Percentiles rank a stretch among this genome's conserved stretches.
Conservation (phyloP, 2,329 filamentous ascomycete genomes). For the Aspergillus sergii region DNA sequence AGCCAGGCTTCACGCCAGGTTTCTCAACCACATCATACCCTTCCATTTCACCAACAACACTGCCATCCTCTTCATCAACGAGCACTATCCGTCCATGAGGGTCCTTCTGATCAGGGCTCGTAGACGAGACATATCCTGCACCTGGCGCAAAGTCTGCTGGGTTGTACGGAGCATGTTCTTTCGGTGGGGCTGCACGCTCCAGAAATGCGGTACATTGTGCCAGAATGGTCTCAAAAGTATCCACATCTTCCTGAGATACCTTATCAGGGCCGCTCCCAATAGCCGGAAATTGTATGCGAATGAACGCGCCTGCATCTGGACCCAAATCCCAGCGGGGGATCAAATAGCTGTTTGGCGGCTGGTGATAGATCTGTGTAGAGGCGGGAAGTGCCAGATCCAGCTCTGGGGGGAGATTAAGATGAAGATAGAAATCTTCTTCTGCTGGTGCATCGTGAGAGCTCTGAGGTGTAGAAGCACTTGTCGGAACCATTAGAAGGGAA, state of each 20-base stretch:
- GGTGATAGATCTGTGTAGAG: slow-evolving; percentile 96
- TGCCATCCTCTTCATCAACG: slow-evolving; percentile 93
- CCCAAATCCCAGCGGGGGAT: slow-evolving; percentile 95
- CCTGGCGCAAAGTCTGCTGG: slow-evolving; percentile 79
- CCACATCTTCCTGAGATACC: slow-evolving; percentile 84
- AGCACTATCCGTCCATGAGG: slow-evolving; percentile 79
- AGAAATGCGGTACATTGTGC: slow-evolving; percentile 97
- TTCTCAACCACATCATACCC: slow-evolving; percentile 81
- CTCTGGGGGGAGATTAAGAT: slow-evolving; percentile 91
- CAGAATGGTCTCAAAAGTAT: slow-evolving; percentile 96
- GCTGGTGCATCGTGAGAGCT: slow-evolving; percentile 58
- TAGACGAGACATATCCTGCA: slow-evolving; percentile 67
- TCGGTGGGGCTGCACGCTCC: slow-evolving; percentile 72
- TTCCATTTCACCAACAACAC: slow-evolving; percentile 89
- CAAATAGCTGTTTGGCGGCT: slow-evolving; percentile 87
- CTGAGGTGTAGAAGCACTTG: slow-evolving; percentile 68
- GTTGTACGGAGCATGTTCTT: slow-evolving; percentile 64
- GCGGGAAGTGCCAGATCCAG: slow-evolving; percentile 90
- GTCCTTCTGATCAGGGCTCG: slow-evolving; percentile 31
- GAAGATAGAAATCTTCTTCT: slow-evolving; percentile 94
- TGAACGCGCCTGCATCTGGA: slow-evolving; percentile 85
- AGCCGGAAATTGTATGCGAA: slow-evolving; percentile 84
- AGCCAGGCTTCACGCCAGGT: slow-evolving; percentile 75
- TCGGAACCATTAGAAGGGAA: slow-evolving; percentile 94
- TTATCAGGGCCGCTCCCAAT: slow-evolving; percentile 65